Base-by-base conservation (phyloP, 164 flowering plant species). In the Stephania yunnanensis region DNA sequence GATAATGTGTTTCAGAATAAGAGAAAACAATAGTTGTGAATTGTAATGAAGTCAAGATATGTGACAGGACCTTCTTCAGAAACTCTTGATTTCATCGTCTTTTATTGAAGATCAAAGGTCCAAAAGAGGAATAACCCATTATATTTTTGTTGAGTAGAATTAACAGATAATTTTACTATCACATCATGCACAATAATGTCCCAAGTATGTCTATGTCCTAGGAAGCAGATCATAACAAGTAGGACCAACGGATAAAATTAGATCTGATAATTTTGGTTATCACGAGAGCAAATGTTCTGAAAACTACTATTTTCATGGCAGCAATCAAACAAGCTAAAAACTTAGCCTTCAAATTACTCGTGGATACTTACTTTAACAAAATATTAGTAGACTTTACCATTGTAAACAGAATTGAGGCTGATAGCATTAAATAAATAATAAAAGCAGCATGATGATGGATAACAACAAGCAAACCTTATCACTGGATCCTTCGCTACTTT, bases 401-500 rank as follows among this genome's bases (percentile, higher is more conserved):
- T 5, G 31, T 25, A 13, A 46, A 72, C 73, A 13, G 25, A 48
- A 20, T 2, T 48, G 45, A 71, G 55, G 58, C 20, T 30, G 6
- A 5, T 31, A 42, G 12, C 36, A 53, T 25, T 25, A 25, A 36
- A 36, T 36, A 71, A 31, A 50, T n/a, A 36, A 7, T 10, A 20
- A 13, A 15, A 42, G 22, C 20, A 11, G 6, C 6, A 45, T 42
- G 53, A 17, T 11, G 52, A 36, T 13, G 46, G 25, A 48, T 30
- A 22, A 68, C 20, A 30, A 45, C 13, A 53, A 58, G 11, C 36
- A 73, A 74, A 87, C 89, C 90, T 84, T 83, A 87, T 80, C 15
- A 85, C 77, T 46, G 84, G 88, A 68, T 87, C 90, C 65, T 42
- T 73, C 3, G 81, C 76, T 55, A 74, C 63, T 83, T 81, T 83